Percentiles rank a stretch among this genome's conserved stretches.
Conservation (phyloP, 352 stramenopile genomes). For the Peronosclerospora sorghi region DNA sequence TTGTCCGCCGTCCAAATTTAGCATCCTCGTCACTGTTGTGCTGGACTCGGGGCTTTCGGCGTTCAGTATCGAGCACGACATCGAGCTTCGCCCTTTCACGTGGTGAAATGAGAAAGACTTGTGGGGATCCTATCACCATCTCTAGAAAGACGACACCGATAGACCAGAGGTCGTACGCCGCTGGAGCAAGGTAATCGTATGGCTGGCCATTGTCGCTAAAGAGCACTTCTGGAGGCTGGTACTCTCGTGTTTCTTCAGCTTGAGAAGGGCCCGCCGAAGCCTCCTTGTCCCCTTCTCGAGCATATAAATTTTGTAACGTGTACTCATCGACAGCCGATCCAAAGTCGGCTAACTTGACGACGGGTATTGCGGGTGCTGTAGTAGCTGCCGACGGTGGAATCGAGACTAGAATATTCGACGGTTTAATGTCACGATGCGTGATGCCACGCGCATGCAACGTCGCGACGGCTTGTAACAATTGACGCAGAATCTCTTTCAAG, state of each 20-base stretch:
- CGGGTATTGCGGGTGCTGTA: slow-evolving; percentile 11
- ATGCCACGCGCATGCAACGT: slow-evolving; percentile 84
- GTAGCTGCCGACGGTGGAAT: slow-evolving; percentile 13
- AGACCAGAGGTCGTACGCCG: slow-evolving; percentile 88
- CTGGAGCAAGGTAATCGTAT: slow-evolving; percentile 46
- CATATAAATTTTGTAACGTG: slow-evolving; percentile 65
- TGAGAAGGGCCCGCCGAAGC: slow-evolving; percentile 66
- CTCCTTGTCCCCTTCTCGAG: slow-evolving; percentile 38
- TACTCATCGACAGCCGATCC: slow-evolving; percentile 79
- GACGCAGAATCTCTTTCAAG: slow-evolving; percentile 89
- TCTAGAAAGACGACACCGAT: slow-evolving; percentile 94
- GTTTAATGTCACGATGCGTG: slow-evolving; percentile 84
- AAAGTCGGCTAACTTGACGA: slow-evolving; percentile 82
- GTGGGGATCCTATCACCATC: slow-evolving; percentile 89
- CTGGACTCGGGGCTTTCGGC: slow-evolving; percentile 14
- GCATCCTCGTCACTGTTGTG: slow-evolving; percentile 13
- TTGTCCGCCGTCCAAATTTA: slow-evolving; percentile 20
- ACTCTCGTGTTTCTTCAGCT: slow-evolving; percentile 90
- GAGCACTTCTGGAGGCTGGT: slow-evolving; percentile 89
- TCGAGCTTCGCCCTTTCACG: slow-evolving; percentile 88
- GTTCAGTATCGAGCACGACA: slow-evolving; percentile 44
- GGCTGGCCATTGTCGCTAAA: slow-evolving; percentile 45
- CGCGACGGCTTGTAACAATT: slow-evolving; percentile 87
- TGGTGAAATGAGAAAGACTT: slow-evolving; percentile 71
- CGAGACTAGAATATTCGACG: slow-evolving; percentile 67